Conservation (phyloP, 495 filamentous ascomycete genomes). For the Penicillium pulvis region DNA sequence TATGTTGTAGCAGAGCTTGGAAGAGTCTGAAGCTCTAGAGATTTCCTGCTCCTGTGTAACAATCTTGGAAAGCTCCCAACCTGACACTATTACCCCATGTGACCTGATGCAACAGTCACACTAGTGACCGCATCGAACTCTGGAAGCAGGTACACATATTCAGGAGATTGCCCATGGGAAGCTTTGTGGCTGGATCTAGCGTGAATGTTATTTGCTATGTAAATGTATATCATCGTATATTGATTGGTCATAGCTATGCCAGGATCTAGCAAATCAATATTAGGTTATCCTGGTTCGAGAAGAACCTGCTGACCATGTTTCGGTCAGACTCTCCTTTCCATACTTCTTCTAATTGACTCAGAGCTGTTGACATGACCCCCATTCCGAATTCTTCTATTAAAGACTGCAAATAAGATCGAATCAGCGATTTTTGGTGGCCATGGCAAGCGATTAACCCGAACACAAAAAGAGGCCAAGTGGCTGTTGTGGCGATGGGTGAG, state of each 20-base stretch:
- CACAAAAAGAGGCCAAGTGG: slow-evolving; percentile 21
- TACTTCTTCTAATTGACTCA: slow-evolving; percentile 16
- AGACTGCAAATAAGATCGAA: slow-evolving; percentile 13
- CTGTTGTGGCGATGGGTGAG: slow-evolving; percentile 20
- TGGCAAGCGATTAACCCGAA: slow-evolving; percentile 14
- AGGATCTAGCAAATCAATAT: slow-evolving; percentile 16
- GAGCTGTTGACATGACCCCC: slow-evolving; percentile 21
- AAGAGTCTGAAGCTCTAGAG: too few species aligned
- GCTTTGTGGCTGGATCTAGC: too few species aligned
- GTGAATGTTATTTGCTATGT: neutral
- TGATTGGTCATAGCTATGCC: neutral
- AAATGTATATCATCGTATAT: neutral
- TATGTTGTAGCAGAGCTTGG: too few species aligned
- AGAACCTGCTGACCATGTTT: slow-evolving; percentile 14
- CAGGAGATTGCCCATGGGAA: too few species aligned
- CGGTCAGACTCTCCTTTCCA: slow-evolving; percentile 10
- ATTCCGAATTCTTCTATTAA: slow-evolving; percentile 17
- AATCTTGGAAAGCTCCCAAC: too few species aligned
- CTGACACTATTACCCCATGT: too few species aligned
- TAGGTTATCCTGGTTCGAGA: slow-evolving; percentile 15
- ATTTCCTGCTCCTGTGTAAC: too few species aligned
- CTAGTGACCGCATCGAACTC: too few species aligned
- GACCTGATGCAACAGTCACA: too few species aligned
- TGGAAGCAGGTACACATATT: too few species aligned
- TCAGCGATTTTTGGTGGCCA: slow-evolving; percentile 5